Percentiles rank a stretch among this genome's conserved stretches.
phyloP scores from a whole-genome alignment of 176 grass and related monocot genomes.

The Aegilops longissima region DNA sequence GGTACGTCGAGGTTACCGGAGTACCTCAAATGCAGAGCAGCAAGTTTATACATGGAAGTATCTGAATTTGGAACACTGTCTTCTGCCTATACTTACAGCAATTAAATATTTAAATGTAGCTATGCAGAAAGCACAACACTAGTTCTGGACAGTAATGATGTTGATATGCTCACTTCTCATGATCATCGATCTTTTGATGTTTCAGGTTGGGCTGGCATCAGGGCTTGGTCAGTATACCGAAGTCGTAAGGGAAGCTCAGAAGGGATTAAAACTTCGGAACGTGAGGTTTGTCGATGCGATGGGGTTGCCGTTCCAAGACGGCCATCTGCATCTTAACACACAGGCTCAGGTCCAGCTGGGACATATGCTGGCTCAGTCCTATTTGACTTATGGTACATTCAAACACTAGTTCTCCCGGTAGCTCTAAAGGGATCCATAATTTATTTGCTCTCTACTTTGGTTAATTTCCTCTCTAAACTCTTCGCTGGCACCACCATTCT shows the following conservation, averaged over 20 bases:
- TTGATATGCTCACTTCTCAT: neutral
- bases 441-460: neutral
- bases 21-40: too few relatives aligned
- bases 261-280: conserved; percentile 56
- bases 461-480: neutral
- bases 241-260: conserved; percentile 70
- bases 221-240: conserved; percentile 76
- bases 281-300: conserved; percentile 71
- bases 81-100: neutral
- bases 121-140: neutral
- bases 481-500: neutral
- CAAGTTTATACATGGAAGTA: neutral
- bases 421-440: neutral
- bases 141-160: neutral
- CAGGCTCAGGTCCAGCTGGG: conserved; percentile 80
- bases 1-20: too few relatives aligned
- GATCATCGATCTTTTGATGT: neutral
- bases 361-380: conserved; percentile 72
- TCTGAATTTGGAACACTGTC: neutral
- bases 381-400: conserved; percentile 71
- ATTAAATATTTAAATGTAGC: too few relatives aligned
- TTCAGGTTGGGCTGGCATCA: conserved; percentile 82
- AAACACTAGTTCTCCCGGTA: conserved; percentile 26
- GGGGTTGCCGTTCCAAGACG: conserved; percentile 63
- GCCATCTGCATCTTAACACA: conserved; percentile 86